Conservation (phyloP, 768 basidiomycete species). For the Suillus plorans region DNA sequence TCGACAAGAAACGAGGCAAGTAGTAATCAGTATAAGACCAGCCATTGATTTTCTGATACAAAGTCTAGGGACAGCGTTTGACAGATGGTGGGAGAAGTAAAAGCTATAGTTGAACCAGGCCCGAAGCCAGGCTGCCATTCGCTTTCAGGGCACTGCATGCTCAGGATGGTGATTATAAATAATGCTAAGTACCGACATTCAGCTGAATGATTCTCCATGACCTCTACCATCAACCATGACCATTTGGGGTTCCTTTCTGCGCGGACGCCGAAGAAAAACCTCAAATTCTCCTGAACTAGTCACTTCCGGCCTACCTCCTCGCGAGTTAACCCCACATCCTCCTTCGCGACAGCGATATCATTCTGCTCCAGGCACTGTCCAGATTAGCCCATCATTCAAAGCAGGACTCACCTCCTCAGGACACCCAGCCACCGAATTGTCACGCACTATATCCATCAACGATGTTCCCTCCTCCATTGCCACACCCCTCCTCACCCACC, state of each 20-base stretch:
- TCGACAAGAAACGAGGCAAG: too few relatives aligned
- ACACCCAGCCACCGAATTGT: too few relatives aligned
- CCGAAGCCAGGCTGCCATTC: too few relatives aligned
- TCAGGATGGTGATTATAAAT: not conserved
- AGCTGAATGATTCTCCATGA: not conserved
- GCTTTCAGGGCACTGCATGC: too few relatives aligned
- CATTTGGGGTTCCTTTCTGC: not conserved
- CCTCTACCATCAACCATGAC: not conserved
- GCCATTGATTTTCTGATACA: too few relatives aligned
- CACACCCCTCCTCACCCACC: slow-evolving; percentile 43
- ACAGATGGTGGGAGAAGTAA: too few relatives aligned
- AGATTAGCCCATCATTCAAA: not conserved
- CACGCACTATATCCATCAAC: too few relatives aligned
- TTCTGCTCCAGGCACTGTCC: not conserved
- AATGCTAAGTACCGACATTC: too few relatives aligned
- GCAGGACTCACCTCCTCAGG: not conserved
- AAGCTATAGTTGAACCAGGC: too few relatives aligned
- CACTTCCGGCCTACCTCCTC: not conserved
- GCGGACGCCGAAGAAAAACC: not conserved
- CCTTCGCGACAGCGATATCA: too few relatives aligned
- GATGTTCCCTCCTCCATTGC: not conserved
- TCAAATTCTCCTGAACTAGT: not conserved
- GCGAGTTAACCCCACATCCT: not conserved
- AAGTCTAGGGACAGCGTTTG: too few relatives aligned
- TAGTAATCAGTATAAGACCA: too few relatives aligned